Conservation (phyloP, 2,329 filamentous ascomycete species). For the Claviceps maximensis region DNA sequence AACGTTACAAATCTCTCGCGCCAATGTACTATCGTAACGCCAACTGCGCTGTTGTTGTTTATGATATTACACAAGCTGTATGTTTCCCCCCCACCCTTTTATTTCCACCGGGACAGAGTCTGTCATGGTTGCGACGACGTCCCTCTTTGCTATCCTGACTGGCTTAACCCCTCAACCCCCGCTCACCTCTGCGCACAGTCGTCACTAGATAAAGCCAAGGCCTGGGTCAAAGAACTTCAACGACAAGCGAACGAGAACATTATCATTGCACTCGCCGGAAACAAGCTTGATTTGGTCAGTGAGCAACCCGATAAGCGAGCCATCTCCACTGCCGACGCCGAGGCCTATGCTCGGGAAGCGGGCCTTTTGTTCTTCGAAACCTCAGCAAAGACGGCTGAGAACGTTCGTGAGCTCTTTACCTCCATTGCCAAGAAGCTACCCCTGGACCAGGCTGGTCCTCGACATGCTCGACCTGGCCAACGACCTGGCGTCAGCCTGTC, state of each 20-base stretch:
- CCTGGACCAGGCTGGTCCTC: constrained; percentile 86
- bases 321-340: constrained; percentile 76
- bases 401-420: constrained; percentile 90
- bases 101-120: background rate
- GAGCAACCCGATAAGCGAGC: constrained; percentile 94
- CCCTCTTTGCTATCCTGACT: background rate
- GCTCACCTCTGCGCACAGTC: constrained; percentile 40
- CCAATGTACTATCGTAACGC: constrained; percentile 99
- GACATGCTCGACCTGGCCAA: constrained; percentile 59
- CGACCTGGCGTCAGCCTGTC: constrained; percentile 45
- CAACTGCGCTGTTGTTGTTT: constrained; percentile 97
- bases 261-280: constrained; percentile 93
- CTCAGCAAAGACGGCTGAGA: constrained; percentile 92
- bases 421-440: constrained; percentile 96
- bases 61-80: constrained; percentile 99
- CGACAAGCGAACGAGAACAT: constrained; percentile 99
- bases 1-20: constrained; percentile 95
- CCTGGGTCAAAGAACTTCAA: constrained; percentile 98
- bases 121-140: background rate
- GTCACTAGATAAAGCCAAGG: constrained; percentile 96
- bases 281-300: constrained; percentile 92
- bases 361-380: constrained; percentile 97
- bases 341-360: constrained; percentile 88
- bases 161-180: background rate
- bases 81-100: no score